Base-by-base conservation (phyloP, 805 yeast genomes). In the Teunomyces gatunensis region DNA sequence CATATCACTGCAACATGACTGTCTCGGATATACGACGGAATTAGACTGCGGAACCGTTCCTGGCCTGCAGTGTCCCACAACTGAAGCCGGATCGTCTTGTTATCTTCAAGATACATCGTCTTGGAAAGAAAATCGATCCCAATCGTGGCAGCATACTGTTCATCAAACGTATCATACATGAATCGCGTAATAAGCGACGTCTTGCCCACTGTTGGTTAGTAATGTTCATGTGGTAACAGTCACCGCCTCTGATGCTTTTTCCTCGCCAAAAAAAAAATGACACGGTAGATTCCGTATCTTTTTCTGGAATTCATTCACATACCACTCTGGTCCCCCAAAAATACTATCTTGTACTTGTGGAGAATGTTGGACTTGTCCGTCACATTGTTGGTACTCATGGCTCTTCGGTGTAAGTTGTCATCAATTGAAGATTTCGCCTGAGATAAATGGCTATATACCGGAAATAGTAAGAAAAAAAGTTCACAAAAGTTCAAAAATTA, bases 11-110 rank as follows among this genome's bases (percentile, higher is more conserved):
- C 98, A n/a, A 94, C 98, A 58, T 91, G 90, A 12, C 95, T 87
- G 67, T 94, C 99, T 57, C 99, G 78, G 50, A 94, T 94, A 63
- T 94, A 94, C 9, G 96, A 86, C 3, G 99, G 99, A 48, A 94
- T 92, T 64, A 94, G 78, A 13, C 96, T 87, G 61, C 98, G 77
- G 74, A 94, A 94, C 57, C 99, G 74, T 67, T 94, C 99, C 69
- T 91, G 98, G 12, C 98, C 97, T 1, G 96, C 96, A 3, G 98
- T 91, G 65, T 91, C 98, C 98, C 99, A 94, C 49, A 94, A 73
- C 70, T 94, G 99, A 53, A 94, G 77, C 59, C 99, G 79, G 35
- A 94, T 88, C 3, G 99, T 94, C 56, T 92, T 71, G 53, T 71
- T 90, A 67, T 94, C 98, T 56, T 95, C 97, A 43, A 94, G 74